Evolutionary conservation across 2,329 filamentous ascomycete species (phyloP).

Genomic region (Fusarium chaquense): DNA sequence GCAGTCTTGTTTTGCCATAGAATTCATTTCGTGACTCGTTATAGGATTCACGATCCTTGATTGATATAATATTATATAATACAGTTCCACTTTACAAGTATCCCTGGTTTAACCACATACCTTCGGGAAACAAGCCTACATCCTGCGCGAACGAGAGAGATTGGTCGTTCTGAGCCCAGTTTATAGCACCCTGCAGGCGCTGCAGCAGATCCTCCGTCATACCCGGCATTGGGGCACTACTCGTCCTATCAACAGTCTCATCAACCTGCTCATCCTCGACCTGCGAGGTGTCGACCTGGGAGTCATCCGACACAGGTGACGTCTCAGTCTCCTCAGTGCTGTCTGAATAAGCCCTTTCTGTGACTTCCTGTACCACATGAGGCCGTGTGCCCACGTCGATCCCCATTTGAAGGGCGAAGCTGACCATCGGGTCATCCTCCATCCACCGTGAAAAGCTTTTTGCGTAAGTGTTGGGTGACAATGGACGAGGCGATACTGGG

Average conservation of each 20-base stretch:
- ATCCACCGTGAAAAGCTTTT: conserved; percentile 35
- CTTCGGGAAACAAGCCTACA: conserved; percentile 15
- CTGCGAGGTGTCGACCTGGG: not conserved
- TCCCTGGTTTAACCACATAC: not conserved
- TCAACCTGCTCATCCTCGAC: not conserved
- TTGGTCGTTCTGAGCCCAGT: conserved; percentile 34
- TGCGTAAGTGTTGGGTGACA: conserved; percentile 16
- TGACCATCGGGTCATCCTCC: conserved; percentile 30
- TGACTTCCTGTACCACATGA: not conserved
- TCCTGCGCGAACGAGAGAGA: conserved; percentile 23
- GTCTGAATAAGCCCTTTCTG: not conserved
- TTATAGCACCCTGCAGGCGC: conserved; percentile 1
- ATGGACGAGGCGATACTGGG: conserved; percentile 14
- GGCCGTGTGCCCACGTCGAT: conserved; percentile 2
- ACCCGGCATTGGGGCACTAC: not conserved
- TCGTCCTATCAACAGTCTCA: not conserved
- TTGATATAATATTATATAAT: not conserved
- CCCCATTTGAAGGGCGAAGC: conserved; percentile 38
- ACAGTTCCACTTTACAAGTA: not conserved
- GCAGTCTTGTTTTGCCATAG: not conserved
- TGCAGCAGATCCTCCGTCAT: conserved; percentile 12
- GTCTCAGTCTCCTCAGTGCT: not conserved
- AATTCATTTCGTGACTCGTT: not conserved
- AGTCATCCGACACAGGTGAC: not conserved
- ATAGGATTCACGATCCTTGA: too few relatives aligned